Conservation (phyloP, 164 flowering plant genomes). For the Echeveria elegans region DNA sequence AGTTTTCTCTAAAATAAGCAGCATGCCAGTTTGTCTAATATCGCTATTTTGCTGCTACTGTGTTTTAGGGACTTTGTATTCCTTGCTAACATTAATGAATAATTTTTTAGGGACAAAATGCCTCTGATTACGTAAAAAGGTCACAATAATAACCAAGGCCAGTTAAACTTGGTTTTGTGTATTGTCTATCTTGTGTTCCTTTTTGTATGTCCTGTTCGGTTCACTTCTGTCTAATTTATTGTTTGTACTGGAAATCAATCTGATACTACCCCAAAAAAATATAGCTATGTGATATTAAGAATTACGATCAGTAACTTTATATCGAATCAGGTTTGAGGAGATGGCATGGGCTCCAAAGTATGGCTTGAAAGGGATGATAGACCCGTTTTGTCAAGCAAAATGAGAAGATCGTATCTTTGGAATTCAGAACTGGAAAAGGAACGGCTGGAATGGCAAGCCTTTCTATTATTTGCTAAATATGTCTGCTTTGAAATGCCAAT, state of each 20-base stretch:
- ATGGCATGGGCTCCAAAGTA: slow-evolving; percentile 98
- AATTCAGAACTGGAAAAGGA: slow-evolving; percentile 91
- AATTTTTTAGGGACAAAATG: background rate
- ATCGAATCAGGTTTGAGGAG: slow-evolving; percentile 81
- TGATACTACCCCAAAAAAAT: background rate
- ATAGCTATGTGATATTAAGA: background rate
- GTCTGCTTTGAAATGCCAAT: background rate
- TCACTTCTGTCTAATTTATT: too few relatives aligned
- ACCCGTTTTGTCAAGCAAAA: slow-evolving; percentile 59
- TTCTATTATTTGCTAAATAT: background rate
- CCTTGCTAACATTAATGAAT: background rate
- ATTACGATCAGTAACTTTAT: background rate
- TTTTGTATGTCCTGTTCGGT: too few relatives aligned
- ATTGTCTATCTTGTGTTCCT: too few relatives aligned
- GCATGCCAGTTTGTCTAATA: too few relatives aligned
- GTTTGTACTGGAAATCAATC: background rate
- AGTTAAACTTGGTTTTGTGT: background rate
- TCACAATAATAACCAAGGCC: slow-evolving; percentile 5
- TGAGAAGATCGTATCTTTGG: slow-evolving; percentile 77
- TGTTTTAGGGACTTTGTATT: background rate
- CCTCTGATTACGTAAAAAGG: background rate
- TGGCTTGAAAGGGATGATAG: slow-evolving; percentile 97
- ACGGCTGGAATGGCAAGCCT: slow-evolving; percentile 73
- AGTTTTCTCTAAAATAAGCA: slow-evolving; percentile 60
- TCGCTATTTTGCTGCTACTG: slow-evolving; percentile 57